A percentile compares a stretch with the other conserved stretches of the same genome.
These are phyloP conservation scores for Kingdonia uniflora DNA, from an alignment of 164 flowering plant species.

Conservation along the genomic window DNA sequence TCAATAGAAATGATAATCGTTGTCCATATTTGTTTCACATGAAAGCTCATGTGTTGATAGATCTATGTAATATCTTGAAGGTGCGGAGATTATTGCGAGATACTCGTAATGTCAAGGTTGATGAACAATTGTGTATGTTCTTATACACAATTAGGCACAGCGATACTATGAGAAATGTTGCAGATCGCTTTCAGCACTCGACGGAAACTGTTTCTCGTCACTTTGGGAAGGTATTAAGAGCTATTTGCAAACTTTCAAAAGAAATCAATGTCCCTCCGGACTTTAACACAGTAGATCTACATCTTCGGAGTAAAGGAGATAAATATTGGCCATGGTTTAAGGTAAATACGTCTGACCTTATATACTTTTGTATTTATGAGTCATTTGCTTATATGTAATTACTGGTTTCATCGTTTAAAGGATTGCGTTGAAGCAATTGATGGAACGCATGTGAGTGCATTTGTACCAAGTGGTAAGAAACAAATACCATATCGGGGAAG, in stretches of 20 bases:
- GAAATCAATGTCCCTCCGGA: neutral
- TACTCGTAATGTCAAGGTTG: neutral
- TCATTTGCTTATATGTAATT: neutral
- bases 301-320: neutral
- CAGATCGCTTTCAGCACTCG: slow-evolving; percentile 3
- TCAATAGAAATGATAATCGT: neutral
- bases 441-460: slow-evolving; percentile 4
- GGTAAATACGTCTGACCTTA: neutral
- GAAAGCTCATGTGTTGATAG: neutral
- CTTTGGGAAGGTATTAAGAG: neutral
- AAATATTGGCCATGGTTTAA: slow-evolving; percentile 6
- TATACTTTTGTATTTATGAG: neutral
- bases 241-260: neutral
- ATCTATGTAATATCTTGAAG: neutral
- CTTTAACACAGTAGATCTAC: neutral
- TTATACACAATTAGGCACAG: neutral
- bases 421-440: slow-evolving; percentile 2
- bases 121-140: slow-evolving; percentile 1
- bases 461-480: neutral
- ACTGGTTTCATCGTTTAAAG: neutral
- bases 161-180: neutral
- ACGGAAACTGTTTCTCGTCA: neutral
- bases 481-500: slow-evolving; percentile 6
- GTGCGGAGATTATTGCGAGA: neutral
- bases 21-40: slow-evolving; percentile 1